Percentiles rank a stretch among this genome's conserved stretches.
Conservation (phyloP, 192 early-diverging fungal genomes). For the Chytriomyces sp. region DNA sequence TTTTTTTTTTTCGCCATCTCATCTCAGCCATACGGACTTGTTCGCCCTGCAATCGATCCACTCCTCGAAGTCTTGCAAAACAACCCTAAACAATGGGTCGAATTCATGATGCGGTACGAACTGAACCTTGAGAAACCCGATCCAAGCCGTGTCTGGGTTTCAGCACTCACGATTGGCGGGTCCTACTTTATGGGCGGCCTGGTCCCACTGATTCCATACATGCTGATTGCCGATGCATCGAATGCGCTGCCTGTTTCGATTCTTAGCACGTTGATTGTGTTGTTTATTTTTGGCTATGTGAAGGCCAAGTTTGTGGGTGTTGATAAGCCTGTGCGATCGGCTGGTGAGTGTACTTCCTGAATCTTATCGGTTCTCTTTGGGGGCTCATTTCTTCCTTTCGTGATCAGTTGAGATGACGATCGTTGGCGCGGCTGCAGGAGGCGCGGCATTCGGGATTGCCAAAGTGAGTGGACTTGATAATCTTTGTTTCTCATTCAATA, state of each 20-base stretch:
- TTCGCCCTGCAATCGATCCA: conserved; percentile 52
- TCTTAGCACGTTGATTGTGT: conserved; percentile 53
- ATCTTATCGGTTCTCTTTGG: no score
- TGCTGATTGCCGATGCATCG: conserved; percentile 46
- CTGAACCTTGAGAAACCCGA: conserved; percentile 63
- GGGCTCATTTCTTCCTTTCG: no score
- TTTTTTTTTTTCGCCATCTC: neutral
- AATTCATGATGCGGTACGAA: conserved; percentile 79
- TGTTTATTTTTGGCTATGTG: conserved; percentile 67
- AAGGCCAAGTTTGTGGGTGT: conserved; percentile 57
- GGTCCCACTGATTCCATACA: conserved; percentile 63
- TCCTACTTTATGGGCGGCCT: conserved; percentile 66
- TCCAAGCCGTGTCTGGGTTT: conserved; percentile 57
- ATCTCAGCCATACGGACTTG: conserved; percentile 59
- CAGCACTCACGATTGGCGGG: conserved; percentile 63
- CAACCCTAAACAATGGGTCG: conserved; percentile 63
- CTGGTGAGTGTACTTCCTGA: conserved; percentile 28
- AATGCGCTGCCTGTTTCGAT: conserved; percentile 56
- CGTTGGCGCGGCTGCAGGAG: no score
- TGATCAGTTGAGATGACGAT: no score
- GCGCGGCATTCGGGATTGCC: no score
- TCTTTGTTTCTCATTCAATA: no score
- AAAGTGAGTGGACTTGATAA: no score
- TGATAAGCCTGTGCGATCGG: conserved; percentile 10
- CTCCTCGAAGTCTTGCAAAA: conserved; percentile 54